Evolutionary conservation across 1,284 basidiomycete species (phyloP).

Genomic region (Hymenochaete sp.): DNA sequence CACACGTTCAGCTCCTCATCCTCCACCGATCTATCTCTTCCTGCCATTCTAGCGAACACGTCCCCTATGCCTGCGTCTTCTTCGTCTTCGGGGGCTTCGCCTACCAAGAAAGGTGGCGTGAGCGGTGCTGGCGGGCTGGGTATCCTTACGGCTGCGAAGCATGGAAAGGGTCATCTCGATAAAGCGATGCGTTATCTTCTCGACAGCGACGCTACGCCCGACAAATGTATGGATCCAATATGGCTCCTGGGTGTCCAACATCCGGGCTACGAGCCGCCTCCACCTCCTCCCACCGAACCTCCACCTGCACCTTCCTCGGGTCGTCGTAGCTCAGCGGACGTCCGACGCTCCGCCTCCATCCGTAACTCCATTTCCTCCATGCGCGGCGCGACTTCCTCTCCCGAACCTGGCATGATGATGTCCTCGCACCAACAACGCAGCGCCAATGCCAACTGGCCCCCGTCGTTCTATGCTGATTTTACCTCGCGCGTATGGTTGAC

Average conservation of each 20-base stretch:
- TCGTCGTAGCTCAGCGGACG: conserved; percentile 33
- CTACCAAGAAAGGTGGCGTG: conserved; percentile 35
- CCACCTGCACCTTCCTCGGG: conserved; percentile 23
- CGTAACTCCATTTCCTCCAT: conserved; percentile 45
- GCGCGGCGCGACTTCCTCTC: conserved; percentile 19
- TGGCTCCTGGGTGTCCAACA: conserved; percentile 81
- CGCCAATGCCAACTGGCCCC: conserved; percentile 58
- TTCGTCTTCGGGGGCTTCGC: conserved; percentile 24
- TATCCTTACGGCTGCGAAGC: conserved; percentile 55
- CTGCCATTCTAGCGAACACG: conserved; percentile 45
- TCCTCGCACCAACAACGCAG: conserved; percentile 30
- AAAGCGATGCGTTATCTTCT: conserved; percentile 77
- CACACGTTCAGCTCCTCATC: conserved; percentile 64
- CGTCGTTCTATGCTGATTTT: conserved; percentile 85
- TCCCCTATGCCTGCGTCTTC: conserved; percentile 31
- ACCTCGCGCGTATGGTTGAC: conserved; percentile 84
- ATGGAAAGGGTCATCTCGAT: conserved; percentile 66
- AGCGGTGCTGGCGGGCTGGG: conserved; percentile 11
- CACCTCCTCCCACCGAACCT: conserved; percentile 28
- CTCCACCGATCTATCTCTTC: conserved; percentile 60
- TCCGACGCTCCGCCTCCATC: conserved; percentile 35
- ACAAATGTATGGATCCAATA: conserved; percentile 71
- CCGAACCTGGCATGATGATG: conserved; percentile 31
- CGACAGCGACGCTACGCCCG: conserved; percentile 75
- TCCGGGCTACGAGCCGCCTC: conserved; percentile 57